Percentiles rank a stretch among this genome's conserved stretches.
Conservation (phyloP, 139 green algal genomes). For the Coelastrella sp. region DNA sequence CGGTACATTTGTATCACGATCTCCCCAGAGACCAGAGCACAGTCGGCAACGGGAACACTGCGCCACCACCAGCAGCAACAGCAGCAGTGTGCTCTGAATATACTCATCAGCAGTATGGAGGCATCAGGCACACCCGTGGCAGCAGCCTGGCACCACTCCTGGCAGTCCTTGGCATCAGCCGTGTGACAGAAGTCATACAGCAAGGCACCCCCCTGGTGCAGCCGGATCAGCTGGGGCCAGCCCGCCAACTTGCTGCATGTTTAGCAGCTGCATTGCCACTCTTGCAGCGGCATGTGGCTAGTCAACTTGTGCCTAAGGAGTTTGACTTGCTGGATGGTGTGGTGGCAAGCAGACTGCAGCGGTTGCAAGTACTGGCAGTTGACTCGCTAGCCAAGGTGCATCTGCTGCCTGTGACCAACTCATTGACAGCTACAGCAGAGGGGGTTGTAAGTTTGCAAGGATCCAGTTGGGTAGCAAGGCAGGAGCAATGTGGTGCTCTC, state of each 20-base stretch:
- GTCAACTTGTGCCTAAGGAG: background rate
- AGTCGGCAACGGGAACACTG: too few species aligned
- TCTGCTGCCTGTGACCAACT: slow-evolving; percentile 1
- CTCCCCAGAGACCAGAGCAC: too few species aligned
- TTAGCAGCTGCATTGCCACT: background rate
- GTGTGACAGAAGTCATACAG: background rate
- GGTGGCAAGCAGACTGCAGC: background rate
- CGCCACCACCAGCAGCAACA: background rate
- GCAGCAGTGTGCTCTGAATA: background rate
- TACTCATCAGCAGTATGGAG: background rate
- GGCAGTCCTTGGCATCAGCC: background rate
- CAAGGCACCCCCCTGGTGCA: background rate
- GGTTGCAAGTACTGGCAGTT: background rate
- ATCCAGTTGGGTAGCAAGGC: background rate
- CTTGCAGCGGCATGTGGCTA: background rate
- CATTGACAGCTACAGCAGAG: background rate
- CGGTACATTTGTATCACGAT: too few species aligned
- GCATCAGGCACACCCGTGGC: background rate
- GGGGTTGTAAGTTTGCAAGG: background rate
- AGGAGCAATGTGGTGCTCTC: background rate
- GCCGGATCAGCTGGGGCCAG: background rate
- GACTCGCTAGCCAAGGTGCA: background rate
- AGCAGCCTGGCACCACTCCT: background rate
- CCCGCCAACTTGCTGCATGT: background rate
- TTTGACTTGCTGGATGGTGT: background rate